These are phyloP conservation scores for Thecaphora thlaspeos DNA, from an alignment of 1,284 basidiomycete species.

Conservation along the genomic window DNA sequence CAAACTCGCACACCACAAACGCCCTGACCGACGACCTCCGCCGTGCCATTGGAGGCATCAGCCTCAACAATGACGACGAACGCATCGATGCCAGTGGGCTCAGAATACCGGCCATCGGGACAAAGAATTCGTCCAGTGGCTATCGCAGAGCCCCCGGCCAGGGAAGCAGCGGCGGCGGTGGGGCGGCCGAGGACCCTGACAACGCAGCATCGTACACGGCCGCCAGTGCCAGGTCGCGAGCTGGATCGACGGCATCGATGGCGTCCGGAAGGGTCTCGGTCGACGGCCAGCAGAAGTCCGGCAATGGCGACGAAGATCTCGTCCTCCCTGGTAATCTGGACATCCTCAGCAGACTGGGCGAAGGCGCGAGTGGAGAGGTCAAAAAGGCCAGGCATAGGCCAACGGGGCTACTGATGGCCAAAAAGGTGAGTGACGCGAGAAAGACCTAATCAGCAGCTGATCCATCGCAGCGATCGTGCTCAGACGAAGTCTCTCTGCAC, in stretches of 20 bases:
- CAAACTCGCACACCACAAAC: constrained; percentile 31
- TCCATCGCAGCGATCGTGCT: no score
- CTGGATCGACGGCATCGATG: no score
- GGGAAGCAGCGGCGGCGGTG: no score
- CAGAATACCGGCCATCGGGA: constrained; percentile 24
- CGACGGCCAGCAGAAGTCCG: background rate
- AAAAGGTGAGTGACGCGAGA: constrained; percentile 75
- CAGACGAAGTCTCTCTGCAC: background rate
- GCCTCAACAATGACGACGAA: constrained; percentile 29
- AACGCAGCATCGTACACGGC: no score
- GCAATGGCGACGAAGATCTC: constrained; percentile 29
- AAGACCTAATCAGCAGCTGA: no score
- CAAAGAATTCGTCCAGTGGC: constrained; percentile 23
- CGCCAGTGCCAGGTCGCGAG: no score
- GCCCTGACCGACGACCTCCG: constrained; percentile 48
- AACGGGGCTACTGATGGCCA: constrained; percentile 78
- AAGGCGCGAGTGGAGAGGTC: constrained; percentile 93
- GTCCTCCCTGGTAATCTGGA: constrained; percentile 65
- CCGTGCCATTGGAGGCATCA: constrained; percentile 46
- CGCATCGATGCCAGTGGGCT: constrained; percentile 26
- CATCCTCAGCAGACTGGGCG: constrained; percentile 75
- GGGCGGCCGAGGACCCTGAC: no score
- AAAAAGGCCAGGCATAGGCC: constrained; percentile 81
- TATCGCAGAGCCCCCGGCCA: constrained; percentile 4
- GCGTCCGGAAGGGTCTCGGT: no score